Conservation (phyloP, 306 rosid species). For the Morella rubra region DNA sequence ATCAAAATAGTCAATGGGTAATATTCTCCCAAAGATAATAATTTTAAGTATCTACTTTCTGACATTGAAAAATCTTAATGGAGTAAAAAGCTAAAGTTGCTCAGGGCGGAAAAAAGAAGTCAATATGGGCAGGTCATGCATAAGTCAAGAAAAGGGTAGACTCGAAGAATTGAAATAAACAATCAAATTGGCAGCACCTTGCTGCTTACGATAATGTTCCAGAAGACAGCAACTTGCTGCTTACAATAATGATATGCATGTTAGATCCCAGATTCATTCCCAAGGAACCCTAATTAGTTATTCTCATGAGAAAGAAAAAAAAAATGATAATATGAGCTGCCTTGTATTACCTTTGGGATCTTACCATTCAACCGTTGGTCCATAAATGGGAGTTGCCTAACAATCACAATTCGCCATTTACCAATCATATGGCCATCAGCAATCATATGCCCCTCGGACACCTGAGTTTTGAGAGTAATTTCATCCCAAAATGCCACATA, state of each 20-base stretch:
- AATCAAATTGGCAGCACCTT: background rate
- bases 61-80: background rate
- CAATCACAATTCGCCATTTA: slow-evolving; percentile 78
- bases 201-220: background rate
- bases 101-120: background rate
- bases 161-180: background rate
- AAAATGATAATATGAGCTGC: background rate
- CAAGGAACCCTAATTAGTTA: background rate
- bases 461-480: slow-evolving; percentile 49
- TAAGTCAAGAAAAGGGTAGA: background rate
- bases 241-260: background rate
- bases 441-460: slow-evolving; percentile 53
- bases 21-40: slow-evolving; percentile 16
- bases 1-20: background rate
- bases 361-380: slow-evolving; percentile 93
- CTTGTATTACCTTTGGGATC: slow-evolving; percentile 58
- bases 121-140: background rate
- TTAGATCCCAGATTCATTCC: background rate
- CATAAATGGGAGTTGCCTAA: slow-evolving; percentile 78
- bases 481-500: slow-evolving; percentile 85
- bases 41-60: background rate
- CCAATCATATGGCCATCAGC: slow-evolving; percentile 68
- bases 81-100: background rate
- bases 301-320: background rate
- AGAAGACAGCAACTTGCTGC: background rate